Percentiles rank a stretch among this genome's conserved stretches.
Conservation (phyloP, 2,329 filamentous ascomycete genomes). For the Aureobasidium sp. region DNA sequence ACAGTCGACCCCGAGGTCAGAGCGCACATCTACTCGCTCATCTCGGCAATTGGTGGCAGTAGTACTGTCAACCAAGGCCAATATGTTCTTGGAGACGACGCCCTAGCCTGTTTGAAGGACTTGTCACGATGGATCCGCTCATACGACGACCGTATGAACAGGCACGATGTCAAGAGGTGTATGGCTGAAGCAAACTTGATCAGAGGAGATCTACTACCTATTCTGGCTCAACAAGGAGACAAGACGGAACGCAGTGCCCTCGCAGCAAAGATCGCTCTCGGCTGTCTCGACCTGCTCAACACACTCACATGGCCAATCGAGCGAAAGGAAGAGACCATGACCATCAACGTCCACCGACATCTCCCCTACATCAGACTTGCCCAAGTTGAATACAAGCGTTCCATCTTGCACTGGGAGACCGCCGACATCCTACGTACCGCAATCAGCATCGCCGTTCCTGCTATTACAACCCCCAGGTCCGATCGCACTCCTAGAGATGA, state of each 20-base stretch:
- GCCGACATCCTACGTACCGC: conserved; percentile 70
- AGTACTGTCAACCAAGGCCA: conserved; percentile 68
- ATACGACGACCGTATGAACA: conserved; percentile 86
- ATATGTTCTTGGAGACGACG: conserved; percentile 89
- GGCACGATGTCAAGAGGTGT: conserved; percentile 90
- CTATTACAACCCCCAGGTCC: conserved; percentile 68
- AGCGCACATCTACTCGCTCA: conserved; percentile 85
- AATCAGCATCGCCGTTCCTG: conserved; percentile 71
- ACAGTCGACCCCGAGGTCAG: conserved; percentile 82
- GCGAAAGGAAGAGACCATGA: conserved; percentile 69
- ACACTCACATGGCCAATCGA: conserved; percentile 93
- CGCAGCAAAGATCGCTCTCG: conserved; percentile 70
- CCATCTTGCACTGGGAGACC: conserved; percentile 74
- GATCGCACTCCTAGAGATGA: conserved; percentile 76
- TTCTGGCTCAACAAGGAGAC: conserved; percentile 73
- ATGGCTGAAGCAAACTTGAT: conserved; percentile 89
- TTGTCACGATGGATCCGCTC: conserved; percentile 91
- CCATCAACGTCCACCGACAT: conserved; percentile 86
- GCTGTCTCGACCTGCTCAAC: conserved; percentile 82
- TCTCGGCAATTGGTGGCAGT: conserved; percentile 84
- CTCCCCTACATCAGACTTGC: conserved; percentile 80
- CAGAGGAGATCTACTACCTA: conserved; percentile 79
- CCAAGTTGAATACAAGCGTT: conserved; percentile 82
- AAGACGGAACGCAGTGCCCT: conserved; percentile 65
- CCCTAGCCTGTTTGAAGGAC: conserved; percentile 82